Evolutionary conservation across 106 monocot genomes (phyloP).

Genomic region (Acorus gramineus): DNA sequence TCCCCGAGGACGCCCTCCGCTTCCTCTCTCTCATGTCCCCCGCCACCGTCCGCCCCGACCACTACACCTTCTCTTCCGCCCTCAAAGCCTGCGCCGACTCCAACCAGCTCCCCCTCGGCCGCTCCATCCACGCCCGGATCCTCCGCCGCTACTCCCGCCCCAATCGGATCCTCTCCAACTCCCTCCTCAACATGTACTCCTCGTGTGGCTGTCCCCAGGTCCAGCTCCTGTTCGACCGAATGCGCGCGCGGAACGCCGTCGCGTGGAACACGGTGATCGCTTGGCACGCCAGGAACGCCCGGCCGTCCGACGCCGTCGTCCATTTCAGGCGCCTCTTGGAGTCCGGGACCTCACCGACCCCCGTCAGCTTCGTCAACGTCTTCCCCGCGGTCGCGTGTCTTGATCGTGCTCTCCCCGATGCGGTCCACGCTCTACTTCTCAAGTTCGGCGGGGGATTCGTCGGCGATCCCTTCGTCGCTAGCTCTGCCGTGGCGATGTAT

Average conservation of each 20-base stretch:
- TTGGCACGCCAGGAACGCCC: constrained; percentile 33
- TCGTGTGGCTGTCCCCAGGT: constrained; percentile 9
- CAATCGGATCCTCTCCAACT: constrained; percentile 60
- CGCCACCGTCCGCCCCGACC: constrained; percentile 25
- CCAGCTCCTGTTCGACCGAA: constrained; percentile 52
- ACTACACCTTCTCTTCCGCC: constrained; percentile 75
- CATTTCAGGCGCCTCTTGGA: constrained; percentile 47
- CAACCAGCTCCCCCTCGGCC: constrained; percentile 38
- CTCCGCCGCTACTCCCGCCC: constrained; percentile 27
- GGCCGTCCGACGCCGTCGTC: constrained; percentile 27
- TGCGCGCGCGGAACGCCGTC: constrained; percentile 67
- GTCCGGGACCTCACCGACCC: constrained; percentile 31
- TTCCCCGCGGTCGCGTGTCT: constrained; percentile 33
- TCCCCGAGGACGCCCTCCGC: constrained; percentile 55
- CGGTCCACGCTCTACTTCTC: constrained; percentile 42
- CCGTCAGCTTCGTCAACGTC: constrained; percentile 68
- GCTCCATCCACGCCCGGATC: constrained; percentile 67
- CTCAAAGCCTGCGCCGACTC: constrained; percentile 70
- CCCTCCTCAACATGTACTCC: constrained; percentile 84
- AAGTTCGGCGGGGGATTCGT: constrained; percentile 37
- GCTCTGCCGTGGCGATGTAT: constrained; percentile 56
- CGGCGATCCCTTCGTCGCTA: constrained; percentile 50
- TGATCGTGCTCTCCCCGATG: background rate
- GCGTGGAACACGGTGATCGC: constrained; percentile 80
- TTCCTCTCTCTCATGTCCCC: constrained; percentile 46